Conservation (phyloP, 371 early-diverging fungal species). For the Sporodiniella umbellata region DNA sequence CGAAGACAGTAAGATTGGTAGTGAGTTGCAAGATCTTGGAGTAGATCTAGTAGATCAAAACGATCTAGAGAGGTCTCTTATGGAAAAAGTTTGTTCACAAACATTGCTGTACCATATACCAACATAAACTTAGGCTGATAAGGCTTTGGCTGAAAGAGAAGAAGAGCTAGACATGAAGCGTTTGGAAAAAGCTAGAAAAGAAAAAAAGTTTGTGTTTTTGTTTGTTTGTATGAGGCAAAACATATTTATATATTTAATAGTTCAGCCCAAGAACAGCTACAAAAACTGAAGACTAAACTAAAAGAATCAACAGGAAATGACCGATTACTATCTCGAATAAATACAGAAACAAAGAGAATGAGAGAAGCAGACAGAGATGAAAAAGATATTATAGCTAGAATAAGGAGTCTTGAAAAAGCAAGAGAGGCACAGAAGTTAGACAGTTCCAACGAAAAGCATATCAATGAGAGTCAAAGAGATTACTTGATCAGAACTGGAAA, state of each 20-base stretch:
- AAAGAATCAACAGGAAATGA: constrained; percentile 27
- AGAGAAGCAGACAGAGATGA: constrained; percentile 39
- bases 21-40: constrained; percentile 35
- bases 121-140: constrained; percentile 46
- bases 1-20: background rate
- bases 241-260: no score
- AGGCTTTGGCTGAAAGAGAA: constrained; percentile 57
- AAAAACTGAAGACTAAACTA: constrained; percentile 34
- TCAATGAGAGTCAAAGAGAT: constrained; percentile 59
- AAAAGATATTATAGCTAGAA: constrained; percentile 44
- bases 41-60: constrained; percentile 64
- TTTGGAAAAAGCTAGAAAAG: constrained; percentile 45
- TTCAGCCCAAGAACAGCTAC: constrained; percentile 29
- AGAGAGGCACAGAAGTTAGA: constrained; percentile 14
- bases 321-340: constrained; percentile 23
- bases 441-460: constrained; percentile 5
- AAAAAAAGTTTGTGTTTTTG: constrained; percentile 28
- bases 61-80: constrained; percentile 60
- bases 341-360: constrained; percentile 35
- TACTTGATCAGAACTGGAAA: constrained; percentile 72
- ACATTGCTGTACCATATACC: background rate
- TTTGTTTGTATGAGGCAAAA: constrained; percentile 2
- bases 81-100: constrained; percentile 47
- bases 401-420: constrained; percentile 20
- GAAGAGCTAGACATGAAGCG: constrained; percentile 51